Evolutionary conservation across 2,329 filamentous ascomycete species (phyloP), one percentile per base, ranked within the genome.

Genomic region (Pseudogymnoascus sp.): DNA sequence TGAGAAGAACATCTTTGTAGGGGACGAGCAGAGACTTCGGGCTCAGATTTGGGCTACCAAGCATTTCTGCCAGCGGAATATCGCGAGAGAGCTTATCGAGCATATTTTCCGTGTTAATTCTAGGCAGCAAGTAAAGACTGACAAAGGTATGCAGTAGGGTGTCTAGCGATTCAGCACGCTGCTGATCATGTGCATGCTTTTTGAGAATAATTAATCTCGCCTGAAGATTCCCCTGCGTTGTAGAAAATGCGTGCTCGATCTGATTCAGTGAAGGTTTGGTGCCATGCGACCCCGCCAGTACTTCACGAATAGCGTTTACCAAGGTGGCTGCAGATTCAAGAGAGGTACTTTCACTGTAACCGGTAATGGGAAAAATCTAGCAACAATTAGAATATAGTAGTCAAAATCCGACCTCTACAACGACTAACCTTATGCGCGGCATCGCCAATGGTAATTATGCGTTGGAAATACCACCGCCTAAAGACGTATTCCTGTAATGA

Each of bases 401-500:
- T 14, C 16, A 38, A 37, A n/a, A 11, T 34, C 37, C n/a, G 37
- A 41, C 22, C 3, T 25, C 22, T 25, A 25, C 22, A 25, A 25
- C 22, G 22, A 43, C 20, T 60, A 65, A 72, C 73, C 69, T 77
- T 78, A 63, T 78, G 75, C 6, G 71, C 74, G 0, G 75, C 69
- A 63, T 78, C 76, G 0, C 76, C 76, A 5, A 78, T 70, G 1
- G 71, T 67, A 1, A 77, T 68, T 2, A 75, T 71, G 8, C 76
- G 67, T 9, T 71, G 68, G 41, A 70, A 75, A 58, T 74, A 70
- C 73, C 76, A 78, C 35, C 70, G 68, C 9, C 71, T 63, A n/a
- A 75, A 70, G 1, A 75, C 69, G 35, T 72, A 73, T 62, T 77
- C 74, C 50, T 72, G 68, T n/a, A 75, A 41, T 58, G 68, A 65